Base-by-base conservation (phyloP, 495 filamentous ascomycete genomes). In the Cercophora newfieldiana region DNA sequence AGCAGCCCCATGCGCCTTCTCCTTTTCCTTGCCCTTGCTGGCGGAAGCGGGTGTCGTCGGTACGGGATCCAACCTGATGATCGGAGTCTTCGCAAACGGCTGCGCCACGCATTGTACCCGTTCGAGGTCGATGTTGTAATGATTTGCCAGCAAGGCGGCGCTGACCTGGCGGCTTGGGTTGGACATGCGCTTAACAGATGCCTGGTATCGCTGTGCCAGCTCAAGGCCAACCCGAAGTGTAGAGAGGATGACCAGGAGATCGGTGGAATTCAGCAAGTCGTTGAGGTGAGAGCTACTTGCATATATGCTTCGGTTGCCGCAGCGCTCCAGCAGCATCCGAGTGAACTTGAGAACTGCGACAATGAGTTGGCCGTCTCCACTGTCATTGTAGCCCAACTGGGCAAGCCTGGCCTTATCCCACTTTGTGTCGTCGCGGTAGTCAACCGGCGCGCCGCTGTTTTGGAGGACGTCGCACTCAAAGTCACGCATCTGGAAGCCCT, bases 221-320 rank as follows among this genome's bases (percentile, higher is more conserved):
- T 92, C 90, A 33, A 91, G 86, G 21, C 87, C 86, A 67, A 99
- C 82, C 33, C 88, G 87, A 24, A 99, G 87, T 1, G 91, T 88
- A 19, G 83, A 81, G 65, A 88, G 84, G 30, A 98, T 80, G 24
- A 99, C 84, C 56, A 86, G 85, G 26, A 93, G 81, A 49, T 90
- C 92, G 2, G 93, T 95, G 30, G 90, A 93, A 71, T 96, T 91
- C 63, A 99, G 85, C 37, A 99, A 83, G 70, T 92, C 89, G 68
- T 92, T 91, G 33, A 99, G 80, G 63, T 94, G 91, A 65, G 74
- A 83, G 69, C 94, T 97, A 79, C 96, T 98, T 63, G 87, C 89
- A 74, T 99, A 99, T 56, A 99, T 86, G 79, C 94, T 97, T 70
- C 96, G 86, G 71, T 99, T 99, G 62, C 95, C 96, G 81, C 96